Evolutionary conservation across 179 eudicot species (phyloP), one percentile per base, ranked within the genome.

Genomic region (Actinidia chinensis): DNA sequence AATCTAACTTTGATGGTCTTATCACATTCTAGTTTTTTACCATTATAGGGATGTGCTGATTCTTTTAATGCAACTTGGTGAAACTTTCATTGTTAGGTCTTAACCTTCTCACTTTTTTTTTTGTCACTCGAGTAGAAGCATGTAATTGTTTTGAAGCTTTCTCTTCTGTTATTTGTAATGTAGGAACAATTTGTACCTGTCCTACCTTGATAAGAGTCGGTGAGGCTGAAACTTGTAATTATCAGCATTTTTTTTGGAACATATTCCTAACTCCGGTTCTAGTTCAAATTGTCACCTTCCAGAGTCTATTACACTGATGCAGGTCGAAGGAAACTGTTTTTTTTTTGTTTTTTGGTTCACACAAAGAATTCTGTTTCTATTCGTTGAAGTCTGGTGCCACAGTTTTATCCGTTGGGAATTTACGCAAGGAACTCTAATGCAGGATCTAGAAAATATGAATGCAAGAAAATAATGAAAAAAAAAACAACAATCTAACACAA

Each of bases 21-120:
- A 4, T 73, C 52, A 47, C 77, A 28, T 52, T 80, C 74, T 82
- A 71, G 76, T 78, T 84, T 80, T 84, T 84, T 80, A 80, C 83
- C 81, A 28, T 28, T 78, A 36, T n/a, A 55, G 79, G 74, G 63
- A 43, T 71, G 68, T 17, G 65, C 81, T 77, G 60, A 83, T 86
- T 86, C 81, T 81, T 86, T 85, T 76, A 28, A 48, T 73, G 48
- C 73, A 23, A 65, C 52, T 76, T 69, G 5, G 72, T 68, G 40
- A 61, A 43, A 12, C 54, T 55, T 13, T 72, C 61, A 64, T 64
- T 65, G 48, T 47, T 76, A 76, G 71, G 71, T 33, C n/a, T 61
- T 5, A 47, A 61, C 5, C 11, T 60, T 23, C 4, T 63, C 15
- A 52, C 20, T 28, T 28, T 28, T 73, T 54, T 28, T 28, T 28